Conservation (phyloP, 352 stramenopile genomes). For the Phytopythium ostracodes region DNA sequence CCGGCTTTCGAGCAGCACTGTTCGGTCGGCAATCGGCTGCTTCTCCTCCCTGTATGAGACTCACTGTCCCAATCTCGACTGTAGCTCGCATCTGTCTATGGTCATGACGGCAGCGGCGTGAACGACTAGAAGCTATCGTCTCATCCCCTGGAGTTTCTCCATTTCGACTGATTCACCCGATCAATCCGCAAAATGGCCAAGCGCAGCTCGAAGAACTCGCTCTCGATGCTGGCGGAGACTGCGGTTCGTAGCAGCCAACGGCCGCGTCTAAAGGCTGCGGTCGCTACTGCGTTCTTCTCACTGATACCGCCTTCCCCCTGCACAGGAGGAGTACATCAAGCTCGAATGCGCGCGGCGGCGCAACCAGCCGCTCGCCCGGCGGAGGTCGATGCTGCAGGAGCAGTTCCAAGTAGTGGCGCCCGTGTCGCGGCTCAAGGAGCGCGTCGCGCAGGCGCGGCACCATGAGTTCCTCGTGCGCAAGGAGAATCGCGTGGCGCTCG, state of each 20-base stretch:
- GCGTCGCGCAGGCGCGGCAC: slow-evolving; percentile 34
- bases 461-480: slow-evolving; percentile 43
- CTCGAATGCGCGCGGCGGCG: slow-evolving; percentile 48
- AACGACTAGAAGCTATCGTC: background rate
- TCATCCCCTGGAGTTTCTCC: background rate
- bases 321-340: slow-evolving; percentile 53
- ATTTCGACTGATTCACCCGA: background rate
- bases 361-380: slow-evolving; percentile 36
- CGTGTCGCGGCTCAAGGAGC: slow-evolving; percentile 42
- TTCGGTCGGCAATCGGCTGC: too few relatives aligned
- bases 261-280: background rate
- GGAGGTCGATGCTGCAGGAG: slow-evolving; percentile 37
- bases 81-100: background rate
- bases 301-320: background rate
- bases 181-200: slow-evolving; percentile 5
- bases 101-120: background rate
- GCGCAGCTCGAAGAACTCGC: slow-evolving; percentile 4
- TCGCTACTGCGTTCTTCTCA: background rate
- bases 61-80: background rate
- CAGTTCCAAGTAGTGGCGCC: slow-evolving; percentile 37
- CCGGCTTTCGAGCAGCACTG: too few relatives aligned
- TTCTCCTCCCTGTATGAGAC: background rate
- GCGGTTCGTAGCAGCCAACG: slow-evolving; percentile 11
- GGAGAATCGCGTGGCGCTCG: slow-evolving; percentile 47
- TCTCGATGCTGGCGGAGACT: slow-evolving; percentile 40